Percentiles rank a stretch among this genome's conserved stretches.
Conservation (phyloP, 805 yeast species). For the Saccharomycopsis babjevae region DNA sequence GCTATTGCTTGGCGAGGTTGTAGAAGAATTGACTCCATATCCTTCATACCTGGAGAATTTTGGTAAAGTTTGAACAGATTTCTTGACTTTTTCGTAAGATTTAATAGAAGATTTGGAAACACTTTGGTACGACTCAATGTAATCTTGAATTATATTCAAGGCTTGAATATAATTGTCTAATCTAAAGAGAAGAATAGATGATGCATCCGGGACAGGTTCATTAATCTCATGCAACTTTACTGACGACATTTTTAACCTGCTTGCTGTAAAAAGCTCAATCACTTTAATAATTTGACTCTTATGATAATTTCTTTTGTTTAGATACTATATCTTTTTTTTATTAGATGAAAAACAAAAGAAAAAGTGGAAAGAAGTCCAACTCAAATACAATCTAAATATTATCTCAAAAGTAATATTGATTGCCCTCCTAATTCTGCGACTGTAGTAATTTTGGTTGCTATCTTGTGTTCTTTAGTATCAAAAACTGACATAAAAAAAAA, state of each 20-base stretch:
- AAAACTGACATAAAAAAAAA: background rate
- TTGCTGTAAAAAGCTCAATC: too few relatives aligned
- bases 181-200: conserved; percentile 7
- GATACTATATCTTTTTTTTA: too few relatives aligned
- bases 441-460: too few relatives aligned
- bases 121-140: conserved; percentile 14
- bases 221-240: conserved; percentile 13
- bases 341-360: too few relatives aligned
- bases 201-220: conserved; percentile 17
- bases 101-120: conserved; percentile 16
- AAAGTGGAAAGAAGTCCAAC: too few relatives aligned
- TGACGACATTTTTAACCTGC: background rate
- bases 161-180: conserved; percentile 15
- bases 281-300: too few relatives aligned
- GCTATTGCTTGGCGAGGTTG: background rate
- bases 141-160: conserved; percentile 14
- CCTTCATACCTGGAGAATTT: conserved; percentile 16
- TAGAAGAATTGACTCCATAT: background rate
- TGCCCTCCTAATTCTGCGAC: too few relatives aligned
- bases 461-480: too few relatives aligned
- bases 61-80: conserved; percentile 15
- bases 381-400: too few relatives aligned
- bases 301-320: too few relatives aligned
- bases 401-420: too few relatives aligned
- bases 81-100: conserved; percentile 17